A percentile compares a stretch with the other conserved stretches of the same genome.
Evolutionary conservation across 139 green algal genomes (phyloP).

Genomic region (Mesotaenium endlicherianum): DNA sequence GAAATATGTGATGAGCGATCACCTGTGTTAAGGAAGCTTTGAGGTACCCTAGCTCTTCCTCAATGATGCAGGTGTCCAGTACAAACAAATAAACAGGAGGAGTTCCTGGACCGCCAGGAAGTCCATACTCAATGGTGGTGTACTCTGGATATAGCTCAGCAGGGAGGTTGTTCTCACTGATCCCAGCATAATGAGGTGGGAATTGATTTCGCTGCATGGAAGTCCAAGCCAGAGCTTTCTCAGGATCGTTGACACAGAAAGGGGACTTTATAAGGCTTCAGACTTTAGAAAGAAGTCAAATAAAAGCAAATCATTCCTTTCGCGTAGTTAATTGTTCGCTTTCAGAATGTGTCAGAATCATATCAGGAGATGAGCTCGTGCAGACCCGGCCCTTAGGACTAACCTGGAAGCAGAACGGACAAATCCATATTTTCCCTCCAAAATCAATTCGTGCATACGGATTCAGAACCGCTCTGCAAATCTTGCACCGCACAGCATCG

Average conservation of each 20-base stretch:
- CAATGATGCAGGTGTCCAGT: slow-evolving; percentile 86
- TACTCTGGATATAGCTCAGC: slow-evolving; percentile 95
- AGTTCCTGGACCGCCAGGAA: slow-evolving; percentile 48
- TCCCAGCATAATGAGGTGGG: slow-evolving; percentile 87
- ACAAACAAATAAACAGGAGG: slow-evolving; percentile 90
- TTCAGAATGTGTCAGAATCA: neutral
- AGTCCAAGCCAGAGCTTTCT: neutral
- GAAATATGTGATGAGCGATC: slow-evolving; percentile 30
- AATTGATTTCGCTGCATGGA: slow-evolving; percentile 87
- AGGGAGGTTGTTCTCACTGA: slow-evolving; percentile 80
- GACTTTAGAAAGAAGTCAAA: neutral
- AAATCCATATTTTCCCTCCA: slow-evolving; percentile 88
- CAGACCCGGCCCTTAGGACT: neutral
- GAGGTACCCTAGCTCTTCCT: slow-evolving; percentile 60
- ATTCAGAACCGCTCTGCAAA: slow-evolving; percentile 89
- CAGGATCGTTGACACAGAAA: neutral
- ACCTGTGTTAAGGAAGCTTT: slow-evolving; percentile 73
- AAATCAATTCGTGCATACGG: slow-evolving; percentile 90
- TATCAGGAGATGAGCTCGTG: neutral
- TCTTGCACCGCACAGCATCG: slow-evolving; percentile 91
- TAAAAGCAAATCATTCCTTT: neutral
- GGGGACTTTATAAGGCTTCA: neutral
- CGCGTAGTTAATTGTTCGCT: no score
- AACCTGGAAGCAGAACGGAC: slow-evolving; percentile 84
- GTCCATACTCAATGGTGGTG: slow-evolving; percentile 94